Evolutionary conservation across 2,329 filamentous ascomycete species (phyloP), one percentile per base, ranked within the genome.

Genomic region (Eurotiales sp.): DNA sequence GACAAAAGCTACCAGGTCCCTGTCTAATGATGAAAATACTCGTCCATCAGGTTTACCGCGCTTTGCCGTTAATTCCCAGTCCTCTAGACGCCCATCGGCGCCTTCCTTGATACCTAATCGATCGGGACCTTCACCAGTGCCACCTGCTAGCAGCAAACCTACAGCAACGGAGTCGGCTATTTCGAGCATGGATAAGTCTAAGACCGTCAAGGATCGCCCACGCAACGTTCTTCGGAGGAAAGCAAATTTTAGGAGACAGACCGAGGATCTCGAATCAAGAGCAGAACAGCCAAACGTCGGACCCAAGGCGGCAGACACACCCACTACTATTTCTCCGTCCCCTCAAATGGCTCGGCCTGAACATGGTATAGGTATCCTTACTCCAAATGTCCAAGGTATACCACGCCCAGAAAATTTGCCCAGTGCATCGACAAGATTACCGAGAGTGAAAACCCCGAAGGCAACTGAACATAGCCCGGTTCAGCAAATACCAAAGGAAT

Each of bases 181-280:
- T 42, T 46, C 60, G 2, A 57, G 57, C 45, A 32, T 55, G 21
- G 59, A 55, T 14, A 56, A 57, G 30, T 56, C 56, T 46, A 47
- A 51, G 5, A 47, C 56, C 41, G 51, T 58, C 5, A 56, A 57
- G 22, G 62, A 62, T 54, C 62, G 61, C 40, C 58, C 61, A 36
- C 64, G 67, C 43, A 73, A 74, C 55, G 63, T 73, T 49, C 59
- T 74, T 44, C 68, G 72, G 50, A 64, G 72, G 50, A 74, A 67
- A 55, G 66, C 69, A 30, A 68, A 72, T 30, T 53, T 55, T 25
- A 56, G 30, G 11, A 37, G 47, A 40, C 3, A 71, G 64, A 51
- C 71, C 71, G 59, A 68, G 67, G 34, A 51, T 25, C 27, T 43
- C 15, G 41, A 45, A 14, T 8, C 36, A 10, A 39, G 19, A 55